Percentiles rank a stretch among this genome's conserved stretches.
These are phyloP conservation scores for Cadophora sp. DNA, from an alignment of 2,329 filamentous ascomycete species.

Conservation along the genomic window DNA sequence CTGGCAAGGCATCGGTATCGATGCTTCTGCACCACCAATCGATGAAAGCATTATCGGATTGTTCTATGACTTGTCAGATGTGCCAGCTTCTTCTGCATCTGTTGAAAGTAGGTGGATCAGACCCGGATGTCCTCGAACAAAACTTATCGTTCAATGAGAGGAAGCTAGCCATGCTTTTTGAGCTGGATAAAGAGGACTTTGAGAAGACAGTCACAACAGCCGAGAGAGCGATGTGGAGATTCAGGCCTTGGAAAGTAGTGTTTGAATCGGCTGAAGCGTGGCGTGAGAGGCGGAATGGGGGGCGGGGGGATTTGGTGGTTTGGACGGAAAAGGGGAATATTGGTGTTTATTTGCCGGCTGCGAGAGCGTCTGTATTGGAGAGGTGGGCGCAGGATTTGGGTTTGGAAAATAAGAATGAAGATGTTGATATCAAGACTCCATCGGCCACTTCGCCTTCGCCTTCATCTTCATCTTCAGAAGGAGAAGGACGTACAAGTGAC, in stretches of 20 bases:
- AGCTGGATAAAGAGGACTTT: not conserved
- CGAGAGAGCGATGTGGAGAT: not conserved
- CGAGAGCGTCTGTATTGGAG: not conserved
- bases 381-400: not conserved
- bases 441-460: not conserved
- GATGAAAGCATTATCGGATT: not conserved
- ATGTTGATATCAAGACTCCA: not conserved
- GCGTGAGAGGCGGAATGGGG: not conserved
- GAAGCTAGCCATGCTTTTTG: not conserved
- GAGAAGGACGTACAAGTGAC: too few relatives aligned
- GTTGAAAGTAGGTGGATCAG: not conserved
- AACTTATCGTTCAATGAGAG: not conserved
- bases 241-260: not conserved
- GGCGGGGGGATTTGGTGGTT: not conserved
- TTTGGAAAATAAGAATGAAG: not conserved
- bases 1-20: not conserved
- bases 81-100: not conserved
- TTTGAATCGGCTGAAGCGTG: not conserved
- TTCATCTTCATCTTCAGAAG: not conserved
- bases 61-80: slow-evolving; percentile 2
- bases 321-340: not conserved
- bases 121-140: not conserved
- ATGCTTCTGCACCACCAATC: not conserved
- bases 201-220: not conserved
- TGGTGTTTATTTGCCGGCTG: not conserved